Evolutionary conservation across 805 yeast species (phyloP), one percentile per base, ranked within the genome.

Genomic region (Sugiyamaella chiloensis): DNA sequence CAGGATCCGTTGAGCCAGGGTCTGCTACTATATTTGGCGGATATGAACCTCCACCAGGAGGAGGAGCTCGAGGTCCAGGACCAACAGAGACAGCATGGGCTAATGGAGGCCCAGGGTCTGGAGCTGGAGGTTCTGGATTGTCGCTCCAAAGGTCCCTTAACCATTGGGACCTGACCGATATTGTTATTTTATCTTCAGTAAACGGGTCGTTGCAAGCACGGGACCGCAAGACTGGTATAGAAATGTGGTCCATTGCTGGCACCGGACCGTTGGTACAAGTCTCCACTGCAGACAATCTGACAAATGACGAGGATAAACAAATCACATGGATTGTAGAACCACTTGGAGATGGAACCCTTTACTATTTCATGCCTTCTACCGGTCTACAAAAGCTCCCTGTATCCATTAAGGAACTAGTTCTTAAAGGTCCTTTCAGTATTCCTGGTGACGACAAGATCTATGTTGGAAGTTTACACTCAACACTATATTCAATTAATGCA

Each of bases 241-340:
- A 82, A 7, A 60, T 83, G 12, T 90, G 98, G 98, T 74, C 88
- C 0, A 65, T 89, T 2, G 76, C 79, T 3, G 80, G 86, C 2
- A 78, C 76, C 16, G 77, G 75, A 2, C 83, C 95, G 0, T 66
- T 85, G 45, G 87, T 85, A 8, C n/a, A 16, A 4, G 73, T 67
- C 0, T 50, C 62, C 4, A 49, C 65, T 12, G 40, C 46, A 12
- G 37, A 34, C 5, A 21, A 16, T 7, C 36, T 20, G 24, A 24
- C 29, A 23, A 16, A 32, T 19, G 46, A 47, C 16, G 62, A 48
- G 8, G 69, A 57, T 19, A 63, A 63, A 2, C 69, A 71, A 17
- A 58, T 74, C 44, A 77, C 83, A 0, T 86, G 97, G 91, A 82
- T 91, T 44, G 91, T 93, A 1, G 99, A 93, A 57, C 98, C 98